Evolutionary conservation across 495 filamentous ascomycete genomes (phyloP), one percentile per base, ranked within the genome.

Genomic region (Aspergillus ellipticus): DNA sequence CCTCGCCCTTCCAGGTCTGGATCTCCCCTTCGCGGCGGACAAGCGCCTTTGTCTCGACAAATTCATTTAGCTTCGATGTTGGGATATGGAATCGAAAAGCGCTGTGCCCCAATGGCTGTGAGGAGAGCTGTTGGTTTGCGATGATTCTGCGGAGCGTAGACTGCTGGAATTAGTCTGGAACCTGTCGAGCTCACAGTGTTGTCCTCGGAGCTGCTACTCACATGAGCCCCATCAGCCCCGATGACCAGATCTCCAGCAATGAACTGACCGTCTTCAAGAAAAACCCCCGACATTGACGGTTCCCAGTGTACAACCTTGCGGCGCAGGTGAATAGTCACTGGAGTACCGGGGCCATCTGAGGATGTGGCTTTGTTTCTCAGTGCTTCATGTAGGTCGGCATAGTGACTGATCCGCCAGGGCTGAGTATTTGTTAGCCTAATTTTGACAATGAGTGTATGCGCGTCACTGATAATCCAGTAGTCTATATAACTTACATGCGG

Each of bases 1-100:
- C 77, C 0, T 56, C 26, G 0, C 49, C 74, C 39, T 69, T 73
- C 69, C 73, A 79, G 20, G 83, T 71, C 6, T 28, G 28, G 19
- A 84, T 56, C 4, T 75, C 59, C 19, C 74, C 71, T 10, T 55
- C 50, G 6, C 60, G 43, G 31, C 69, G 33, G 10, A 69, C 66
- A 20, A 74, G 58, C 0, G 62, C 57, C 16, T 56, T 62, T 0
- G 75, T 77, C 9, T 33, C 19, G 1, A 45, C 45, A n/a, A n/a
- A n/a, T n/a, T n/a, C n/a, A n/a, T 13, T 56, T 48, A 3, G 17
- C 33, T 28, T 4, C 3, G 31, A 24, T 1, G 29, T 42, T 1
- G 53, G 35, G 19, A 56, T 39, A 0, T 49, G 46, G 35, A 56
- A 56, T 7, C 45, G 53, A 20, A 50, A 49, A 0, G 45, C 53